phyloP scores from a whole-genome alignment of 176 grass and related monocot genomes.

The Oryza brachyantha region DNA sequence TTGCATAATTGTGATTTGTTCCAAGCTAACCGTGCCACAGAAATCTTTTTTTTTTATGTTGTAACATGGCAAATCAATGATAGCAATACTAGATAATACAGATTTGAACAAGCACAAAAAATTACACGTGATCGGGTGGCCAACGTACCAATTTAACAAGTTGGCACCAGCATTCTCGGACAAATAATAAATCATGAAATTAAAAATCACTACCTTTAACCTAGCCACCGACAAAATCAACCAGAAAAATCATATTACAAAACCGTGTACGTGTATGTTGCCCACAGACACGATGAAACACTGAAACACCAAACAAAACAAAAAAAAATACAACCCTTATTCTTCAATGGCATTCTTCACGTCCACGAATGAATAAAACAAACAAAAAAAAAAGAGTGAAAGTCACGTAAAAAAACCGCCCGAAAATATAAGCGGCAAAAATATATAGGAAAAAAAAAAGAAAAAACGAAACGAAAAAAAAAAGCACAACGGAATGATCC shows the following conservation, averaged over 20 bases:
- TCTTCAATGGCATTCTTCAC: neutral
- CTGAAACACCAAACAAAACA: too few species aligned
- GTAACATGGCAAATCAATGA: neutral
- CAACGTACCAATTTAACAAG: too few species aligned
- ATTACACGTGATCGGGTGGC: too few species aligned
- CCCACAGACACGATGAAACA: neutral
- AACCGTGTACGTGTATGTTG: neutral
- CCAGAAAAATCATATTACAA: neutral
- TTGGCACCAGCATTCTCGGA: too few species aligned
- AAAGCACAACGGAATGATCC: conserved; percentile 21
- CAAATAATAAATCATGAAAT: too few species aligned
- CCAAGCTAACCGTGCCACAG: neutral
- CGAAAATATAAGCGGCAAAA: neutral
- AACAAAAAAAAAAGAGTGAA: neutral
- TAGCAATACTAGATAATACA: too few species aligned
- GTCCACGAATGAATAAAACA: neutral
- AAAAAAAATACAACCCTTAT: too few species aligned
- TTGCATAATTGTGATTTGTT: neutral
- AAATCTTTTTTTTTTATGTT: too few species aligned
- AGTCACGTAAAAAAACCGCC: neutral
- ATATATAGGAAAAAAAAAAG: neutral
- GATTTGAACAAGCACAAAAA: too few species aligned
- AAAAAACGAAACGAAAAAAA: too few species aligned
- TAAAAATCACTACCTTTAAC: too few species aligned
- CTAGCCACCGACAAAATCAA: neutral